phyloP scores from a whole-genome alignment of 371 early-diverging fungal species.

The Vairimorpha necatrix region DNA sequence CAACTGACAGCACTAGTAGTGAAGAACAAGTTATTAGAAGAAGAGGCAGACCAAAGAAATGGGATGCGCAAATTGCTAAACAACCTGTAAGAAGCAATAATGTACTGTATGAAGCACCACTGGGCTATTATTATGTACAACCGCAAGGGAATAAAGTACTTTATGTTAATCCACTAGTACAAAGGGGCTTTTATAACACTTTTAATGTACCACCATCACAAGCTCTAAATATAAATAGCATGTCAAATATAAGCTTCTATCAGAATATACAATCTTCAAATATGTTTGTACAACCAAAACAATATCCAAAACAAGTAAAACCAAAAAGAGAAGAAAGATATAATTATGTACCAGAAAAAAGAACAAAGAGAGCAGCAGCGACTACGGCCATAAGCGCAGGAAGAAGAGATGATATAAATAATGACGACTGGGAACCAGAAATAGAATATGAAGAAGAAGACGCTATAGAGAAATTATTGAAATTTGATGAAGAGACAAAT shows the following conservation, averaged over 20 bases:
- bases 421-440: conserved; percentile 10
- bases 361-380: conserved; percentile 30
- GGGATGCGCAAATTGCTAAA: not conserved
- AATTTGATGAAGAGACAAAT: conserved; percentile 52
- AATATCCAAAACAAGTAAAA: not conserved
- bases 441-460: conserved; percentile 54
- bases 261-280: not conserved
- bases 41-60: conserved; percentile 38
- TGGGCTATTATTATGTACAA: conserved; percentile 52
- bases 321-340: conserved; percentile 11
- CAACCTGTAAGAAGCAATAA: conserved; percentile 4
- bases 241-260: not conserved
- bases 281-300: not conserved
- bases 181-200: conserved; percentile 11
- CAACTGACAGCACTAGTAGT: conserved; percentile 5
- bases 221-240: not conserved
- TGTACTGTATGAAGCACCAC: conserved; percentile 47
- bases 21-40: conserved; percentile 29
- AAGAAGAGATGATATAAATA: not conserved
- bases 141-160: conserved; percentile 19
- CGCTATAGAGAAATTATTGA: conserved; percentile 60
- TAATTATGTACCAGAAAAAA: conserved; percentile 32
- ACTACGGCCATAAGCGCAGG: not conserved
- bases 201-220: conserved; percentile 7
- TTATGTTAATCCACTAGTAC: conserved; percentile 15